A percentile compares a stretch with the other conserved stretches of the same genome.
Conservation (phyloP, 306 rosid genomes). For the Hippophae tibetana region DNA sequence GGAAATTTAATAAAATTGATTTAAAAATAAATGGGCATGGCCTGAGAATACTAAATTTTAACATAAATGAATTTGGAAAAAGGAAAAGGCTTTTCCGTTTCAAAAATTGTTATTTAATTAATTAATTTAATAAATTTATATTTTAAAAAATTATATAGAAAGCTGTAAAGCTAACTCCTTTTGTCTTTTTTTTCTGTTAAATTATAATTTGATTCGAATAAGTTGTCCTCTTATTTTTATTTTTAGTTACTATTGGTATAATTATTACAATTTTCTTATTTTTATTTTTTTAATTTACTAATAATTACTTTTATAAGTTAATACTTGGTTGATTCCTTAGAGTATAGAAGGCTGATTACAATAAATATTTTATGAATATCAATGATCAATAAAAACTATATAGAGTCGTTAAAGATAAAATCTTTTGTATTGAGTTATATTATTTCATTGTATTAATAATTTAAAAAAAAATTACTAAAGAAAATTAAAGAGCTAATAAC, state of each 20-base stretch:
- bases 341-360: no score
- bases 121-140: slow-evolving; percentile 27
- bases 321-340: no score
- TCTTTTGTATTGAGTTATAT: no score
- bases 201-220: slow-evolving; percentile 34
- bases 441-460: no score
- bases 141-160: slow-evolving; percentile 18
- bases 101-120: slow-evolving; percentile 33
- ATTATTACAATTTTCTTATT: no score
- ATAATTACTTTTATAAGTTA: no score
- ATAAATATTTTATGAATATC: no score
- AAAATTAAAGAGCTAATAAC: no score
- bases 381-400: accelerated
- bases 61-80: slow-evolving; percentile 34
- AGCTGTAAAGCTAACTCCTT: slow-evolving; percentile 78
- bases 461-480: no score
- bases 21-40: slow-evolving; percentile 55
- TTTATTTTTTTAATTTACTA: no score
- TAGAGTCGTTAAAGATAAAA: no score
- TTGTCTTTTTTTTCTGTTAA: slow-evolving; percentile 50
- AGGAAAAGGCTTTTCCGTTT: slow-evolving; percentile 24
- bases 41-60: slow-evolving; percentile 33
- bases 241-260: neutral
- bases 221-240: slow-evolving; percentile 15
- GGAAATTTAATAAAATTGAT: slow-evolving; percentile 77